These are phyloP conservation scores for Betula pendula DNA, from an alignment of 306 rosid species.

Conservation along the genomic window DNA sequence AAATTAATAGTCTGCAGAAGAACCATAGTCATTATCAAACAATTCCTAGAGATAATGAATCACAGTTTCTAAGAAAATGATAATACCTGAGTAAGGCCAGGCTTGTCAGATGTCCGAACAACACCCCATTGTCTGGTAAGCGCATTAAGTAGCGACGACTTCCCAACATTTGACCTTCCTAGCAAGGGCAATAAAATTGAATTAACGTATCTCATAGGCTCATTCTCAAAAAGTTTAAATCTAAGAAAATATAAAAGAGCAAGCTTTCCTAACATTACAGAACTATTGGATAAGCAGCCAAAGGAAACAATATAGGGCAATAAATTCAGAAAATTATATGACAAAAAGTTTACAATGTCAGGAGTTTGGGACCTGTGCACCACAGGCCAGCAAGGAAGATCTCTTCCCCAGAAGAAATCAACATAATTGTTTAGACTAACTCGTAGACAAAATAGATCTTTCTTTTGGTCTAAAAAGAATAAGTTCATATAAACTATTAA, in stretches of 20 bases:
- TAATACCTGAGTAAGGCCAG: constrained; percentile 90
- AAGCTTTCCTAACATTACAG: neutral
- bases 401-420: neutral
- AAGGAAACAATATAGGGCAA: neutral
- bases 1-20: constrained; percentile 78
- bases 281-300: neutral
- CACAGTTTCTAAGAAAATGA: neutral
- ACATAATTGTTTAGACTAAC: neutral
- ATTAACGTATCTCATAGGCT: constrained; percentile 10
- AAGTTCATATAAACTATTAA: neutral
- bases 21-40: constrained; percentile 24
- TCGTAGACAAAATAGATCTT: neutral
- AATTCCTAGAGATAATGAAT: constrained; percentile 7
- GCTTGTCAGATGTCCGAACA: constrained; percentile 86
- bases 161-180: constrained; percentile 98
- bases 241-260: neutral
- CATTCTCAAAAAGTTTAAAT: constrained; percentile 21
- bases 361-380: neutral
- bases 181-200: constrained; percentile 29
- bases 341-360: neutral
- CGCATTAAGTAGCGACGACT: constrained; percentile 90
- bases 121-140: constrained; percentile 98
- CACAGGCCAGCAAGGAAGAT: neutral
- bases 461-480: neutral
- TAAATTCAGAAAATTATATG: neutral